Evolutionary conservation across 345 rosid genomes (phyloP).

Genomic region (Salix caprea): DNA sequence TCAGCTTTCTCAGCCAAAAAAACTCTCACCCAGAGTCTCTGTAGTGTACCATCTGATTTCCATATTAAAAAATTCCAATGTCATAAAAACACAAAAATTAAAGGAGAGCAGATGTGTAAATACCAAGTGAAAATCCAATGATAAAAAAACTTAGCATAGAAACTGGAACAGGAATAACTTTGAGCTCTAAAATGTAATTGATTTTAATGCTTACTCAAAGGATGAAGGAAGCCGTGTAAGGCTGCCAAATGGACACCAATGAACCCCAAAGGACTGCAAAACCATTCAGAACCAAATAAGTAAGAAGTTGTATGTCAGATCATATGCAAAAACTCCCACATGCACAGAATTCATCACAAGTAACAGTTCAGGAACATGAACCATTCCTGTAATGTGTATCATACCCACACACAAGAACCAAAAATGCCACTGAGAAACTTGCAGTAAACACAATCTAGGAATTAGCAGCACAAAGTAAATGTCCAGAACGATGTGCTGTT

Average conservation of each 20-base stretch:
- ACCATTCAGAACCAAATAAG: conserved; percentile 17
- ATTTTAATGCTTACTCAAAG: conserved; percentile 50
- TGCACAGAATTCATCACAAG: background rate
- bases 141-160: conserved; percentile 3
- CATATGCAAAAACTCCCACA: background rate
- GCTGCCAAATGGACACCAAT: conserved; percentile 92
- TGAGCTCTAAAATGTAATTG: conserved; percentile 5
- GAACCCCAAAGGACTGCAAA: conserved; percentile 87
- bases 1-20: background rate
- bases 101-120: background rate
- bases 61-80: background rate
- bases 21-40: background rate
- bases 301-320: conserved; percentile 4
- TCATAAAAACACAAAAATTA: background rate
- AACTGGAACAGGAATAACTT: conserved; percentile 8
- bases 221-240: conserved; percentile 62
- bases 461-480: background rate
- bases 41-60: background rate
- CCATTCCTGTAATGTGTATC: background rate
- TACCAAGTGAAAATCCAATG: background rate
- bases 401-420: background rate
- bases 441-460: background rate
- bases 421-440: background rate
- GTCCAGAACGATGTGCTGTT: background rate
- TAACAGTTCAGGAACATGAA: background rate